A percentile compares a stretch with the other conserved stretches of the same genome.
These are phyloP conservation scores for Harringtonia lauricola DNA, from an alignment of 2,329 filamentous ascomycete species.

Conservation along the genomic window DNA sequence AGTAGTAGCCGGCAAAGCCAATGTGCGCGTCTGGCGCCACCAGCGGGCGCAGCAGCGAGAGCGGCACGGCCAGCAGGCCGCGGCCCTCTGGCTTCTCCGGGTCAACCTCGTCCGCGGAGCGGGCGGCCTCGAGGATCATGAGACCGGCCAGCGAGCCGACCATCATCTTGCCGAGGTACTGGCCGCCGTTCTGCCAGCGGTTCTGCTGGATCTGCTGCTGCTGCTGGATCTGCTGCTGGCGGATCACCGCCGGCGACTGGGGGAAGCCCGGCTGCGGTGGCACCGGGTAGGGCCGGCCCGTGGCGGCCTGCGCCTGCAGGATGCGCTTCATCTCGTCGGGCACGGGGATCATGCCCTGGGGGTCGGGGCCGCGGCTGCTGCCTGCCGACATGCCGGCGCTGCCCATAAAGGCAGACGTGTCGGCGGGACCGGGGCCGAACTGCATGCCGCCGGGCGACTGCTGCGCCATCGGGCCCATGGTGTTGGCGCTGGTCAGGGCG, in stretches of 20 bases:
- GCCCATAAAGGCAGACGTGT: slow-evolving; percentile 12
- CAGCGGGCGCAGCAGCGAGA: slow-evolving; percentile 32
- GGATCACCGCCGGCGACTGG: slow-evolving; percentile 32
- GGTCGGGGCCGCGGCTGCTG: slow-evolving; percentile 27
- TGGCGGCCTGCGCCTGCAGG: slow-evolving; percentile 43
- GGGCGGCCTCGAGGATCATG: slow-evolving; percentile 79
- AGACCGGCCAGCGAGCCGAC: slow-evolving; percentile 83
- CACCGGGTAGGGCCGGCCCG: slow-evolving; percentile 40
- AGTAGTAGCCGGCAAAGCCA: slow-evolving; percentile 42
- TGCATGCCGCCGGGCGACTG: slow-evolving; percentile 38
- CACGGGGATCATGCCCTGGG: slow-evolving; percentile 53
- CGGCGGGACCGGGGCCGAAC: slow-evolving; percentile 30
- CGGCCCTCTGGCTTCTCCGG: slow-evolving; percentile 53
- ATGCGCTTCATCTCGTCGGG: slow-evolving; percentile 56
- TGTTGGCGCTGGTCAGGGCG: slow-evolving; percentile 49
- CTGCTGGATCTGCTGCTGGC: slow-evolving; percentile 46
- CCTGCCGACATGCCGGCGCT: neutral
- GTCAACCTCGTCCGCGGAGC: slow-evolving; percentile 53
- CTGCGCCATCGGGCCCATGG: slow-evolving; percentile 41
- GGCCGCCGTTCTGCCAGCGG: slow-evolving; percentile 41
- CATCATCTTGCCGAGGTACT: slow-evolving; percentile 70
- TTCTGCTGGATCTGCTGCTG: slow-evolving; percentile 36
- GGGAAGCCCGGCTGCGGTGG: slow-evolving; percentile 28
- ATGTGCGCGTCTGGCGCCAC: slow-evolving; percentile 38
- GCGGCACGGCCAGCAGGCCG: slow-evolving; percentile 48